These are phyloP conservation scores for Boletus insuetus DNA, from an alignment of 768 basidiomycete genomes.

Conservation along the genomic window DNA sequence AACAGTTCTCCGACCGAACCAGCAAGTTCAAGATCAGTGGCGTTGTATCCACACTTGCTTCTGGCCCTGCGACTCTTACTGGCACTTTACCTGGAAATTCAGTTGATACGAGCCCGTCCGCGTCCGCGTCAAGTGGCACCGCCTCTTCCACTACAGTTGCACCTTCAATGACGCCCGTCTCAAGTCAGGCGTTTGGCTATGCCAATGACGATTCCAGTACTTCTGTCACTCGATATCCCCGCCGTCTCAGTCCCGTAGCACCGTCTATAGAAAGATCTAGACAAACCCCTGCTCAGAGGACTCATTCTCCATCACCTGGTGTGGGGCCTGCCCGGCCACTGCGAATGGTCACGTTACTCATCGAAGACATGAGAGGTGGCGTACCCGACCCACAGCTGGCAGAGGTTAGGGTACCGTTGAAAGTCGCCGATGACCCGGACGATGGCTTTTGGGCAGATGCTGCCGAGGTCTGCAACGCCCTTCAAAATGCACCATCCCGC, in stretches of 20 bases:
- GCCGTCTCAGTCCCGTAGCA: background rate
- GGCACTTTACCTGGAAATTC: slow-evolving; percentile 24
- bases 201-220: background rate
- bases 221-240: slow-evolving; percentile 6
- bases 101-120: background rate
- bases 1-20: slow-evolving; percentile 45
- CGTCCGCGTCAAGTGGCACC: background rate
- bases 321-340: slow-evolving; percentile 18
- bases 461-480: slow-evolving; percentile 51
- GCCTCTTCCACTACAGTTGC: background rate
- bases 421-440: slow-evolving; percentile 41
- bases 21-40: slow-evolving; percentile 44
- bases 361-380: slow-evolving; percentile 58
- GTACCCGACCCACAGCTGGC: slow-evolving; percentile 56
- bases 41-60: slow-evolving; percentile 30
- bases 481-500: slow-evolving; percentile 61
- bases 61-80: slow-evolving; percentile 35
- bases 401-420: slow-evolving; percentile 64
- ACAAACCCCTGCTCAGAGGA: background rate
- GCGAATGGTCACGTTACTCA: slow-evolving; percentile 65
- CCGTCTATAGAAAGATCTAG: background rate
- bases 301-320: background rate
- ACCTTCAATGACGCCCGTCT: slow-evolving; percentile 1
- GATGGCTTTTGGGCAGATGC: slow-evolving; percentile 75
- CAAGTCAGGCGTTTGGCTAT: background rate